Base-by-base conservation (phyloP, 1,139 yeast genomes). In the Casaregolazyma suthepensis region DNA sequence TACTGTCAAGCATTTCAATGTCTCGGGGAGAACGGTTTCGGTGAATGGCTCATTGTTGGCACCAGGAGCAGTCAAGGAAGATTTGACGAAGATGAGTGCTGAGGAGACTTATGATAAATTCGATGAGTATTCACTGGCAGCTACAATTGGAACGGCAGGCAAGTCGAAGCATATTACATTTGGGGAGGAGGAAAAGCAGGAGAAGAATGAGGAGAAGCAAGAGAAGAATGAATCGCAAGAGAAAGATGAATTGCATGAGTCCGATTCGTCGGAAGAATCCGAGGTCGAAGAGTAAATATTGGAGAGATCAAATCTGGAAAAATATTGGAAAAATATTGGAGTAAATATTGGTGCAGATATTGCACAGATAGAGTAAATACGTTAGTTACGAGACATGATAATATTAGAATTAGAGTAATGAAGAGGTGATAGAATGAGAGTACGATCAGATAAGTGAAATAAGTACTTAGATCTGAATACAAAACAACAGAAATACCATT, bases 11-110 rank as follows among this genome's bases (percentile, higher is more conserved):
- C 75, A 82, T 37, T 77, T 91, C 55, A 85, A 84, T 63, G 83
- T 87, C 17, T 79, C 91, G 3, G 96, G 96, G 15, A 83, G 83
- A 68, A 85, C 89, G 55, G 83, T 90, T 18, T 85, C 94, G 6
- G 78, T 91, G 15, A 96, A 89, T 59, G 98, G 98, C 15, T 83
- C 96, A 0, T 75, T 91, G 58, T 70, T 87, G 45, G 67, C 74
- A 58, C 85, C 87, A 2, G 85, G 83, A n/a, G 70, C 74, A 45
- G 85, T 81, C 59, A 71, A 70, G 56, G 86, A 61, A 52, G 69
- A 63, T 48, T 56, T 65, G 37, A 66, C 68, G 1, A 55, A 54
- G 10, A 56, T 57, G 37, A 52, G 53, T 42, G 23, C 53, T 15
- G 35, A 44, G 10, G 44, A 29, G 19, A 38, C 31, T 10, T 19